Evolutionary conservation across 2,329 filamentous ascomycete genomes (phyloP).

Genomic region (Colletotrichum sp.): DNA sequence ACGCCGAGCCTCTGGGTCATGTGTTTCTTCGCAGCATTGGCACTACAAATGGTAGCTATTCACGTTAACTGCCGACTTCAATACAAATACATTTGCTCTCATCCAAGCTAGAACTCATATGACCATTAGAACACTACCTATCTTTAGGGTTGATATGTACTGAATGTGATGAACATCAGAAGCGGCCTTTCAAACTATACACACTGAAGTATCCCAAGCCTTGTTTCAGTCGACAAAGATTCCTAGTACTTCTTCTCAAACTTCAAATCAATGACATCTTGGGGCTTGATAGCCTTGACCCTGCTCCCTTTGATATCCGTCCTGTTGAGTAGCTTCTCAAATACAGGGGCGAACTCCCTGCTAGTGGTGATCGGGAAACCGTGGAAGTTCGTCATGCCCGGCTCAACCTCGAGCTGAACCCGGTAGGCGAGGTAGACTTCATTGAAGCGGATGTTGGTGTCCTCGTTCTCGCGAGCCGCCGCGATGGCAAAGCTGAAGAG

Average conservation of each 20-base stretch:
- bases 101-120: not conserved
- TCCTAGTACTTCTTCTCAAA: not conserved
- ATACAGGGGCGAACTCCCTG: not conserved
- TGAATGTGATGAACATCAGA: not conserved
- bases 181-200: not conserved
- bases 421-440: slow-evolving; percentile 39
- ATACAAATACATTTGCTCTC: not conserved
- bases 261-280: not conserved
- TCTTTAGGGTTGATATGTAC: not conserved
- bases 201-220: not conserved
- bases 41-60: not conserved
- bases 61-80: no score
- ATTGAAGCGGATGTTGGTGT: slow-evolving; percentile 42
- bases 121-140: not conserved
- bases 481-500: slow-evolving; percentile 37
- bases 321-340: not conserved
- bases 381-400: not conserved
- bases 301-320: not conserved
- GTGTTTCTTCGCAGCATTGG: not conserved
- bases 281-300: not conserved
- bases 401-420: slow-evolving; percentile 30
- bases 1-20: not conserved
- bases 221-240: not conserved
- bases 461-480: slow-evolving; percentile 31
- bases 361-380: not conserved